Conservation (phyloP, 306 rosid species). For the Cucumis hystrix region DNA sequence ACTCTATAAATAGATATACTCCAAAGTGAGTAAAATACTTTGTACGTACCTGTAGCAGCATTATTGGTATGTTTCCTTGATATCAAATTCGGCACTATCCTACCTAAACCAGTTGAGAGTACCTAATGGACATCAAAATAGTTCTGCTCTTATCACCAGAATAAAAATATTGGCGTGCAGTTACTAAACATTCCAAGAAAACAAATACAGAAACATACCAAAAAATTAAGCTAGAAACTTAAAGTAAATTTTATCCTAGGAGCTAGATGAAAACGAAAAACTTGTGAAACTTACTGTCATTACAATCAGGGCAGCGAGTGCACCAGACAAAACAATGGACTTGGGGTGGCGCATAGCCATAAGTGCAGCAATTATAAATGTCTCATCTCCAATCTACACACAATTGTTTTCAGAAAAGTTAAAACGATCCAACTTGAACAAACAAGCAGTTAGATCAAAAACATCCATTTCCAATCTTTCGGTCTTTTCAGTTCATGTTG, state of each 20-base stretch:
- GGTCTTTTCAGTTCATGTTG: not conserved
- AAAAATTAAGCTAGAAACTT: constrained; percentile 10
- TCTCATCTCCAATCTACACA: constrained; percentile 95
- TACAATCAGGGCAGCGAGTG: constrained; percentile 71
- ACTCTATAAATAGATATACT: not conserved
- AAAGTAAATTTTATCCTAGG: constrained; percentile 1
- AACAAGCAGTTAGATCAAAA: not conserved
- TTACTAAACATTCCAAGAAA: constrained; percentile 13
- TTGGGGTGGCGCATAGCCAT: constrained; percentile 99
- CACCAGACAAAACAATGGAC: constrained; percentile 92
- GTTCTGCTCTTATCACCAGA: constrained; percentile 17
- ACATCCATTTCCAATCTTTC: not conserved
- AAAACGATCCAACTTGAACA: not conserved
- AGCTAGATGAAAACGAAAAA: not conserved
- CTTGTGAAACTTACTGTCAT: constrained; percentile 58
- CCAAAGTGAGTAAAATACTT: not conserved
- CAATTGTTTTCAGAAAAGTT: constrained; percentile 7
- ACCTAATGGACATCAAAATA: constrained; percentile 45
- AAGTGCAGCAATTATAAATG: constrained; percentile 95
- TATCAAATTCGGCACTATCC: constrained; percentile 97
- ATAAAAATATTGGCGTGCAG: constrained; percentile 15
- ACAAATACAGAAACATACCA: constrained; percentile 7
- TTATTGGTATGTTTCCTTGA: constrained; percentile 97
- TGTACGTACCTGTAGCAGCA: constrained; percentile 91
- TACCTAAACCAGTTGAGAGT: constrained; percentile 92